phyloP scores from a whole-genome alignment of 441 rosid species.

The Gossypium lobatum region DNA sequence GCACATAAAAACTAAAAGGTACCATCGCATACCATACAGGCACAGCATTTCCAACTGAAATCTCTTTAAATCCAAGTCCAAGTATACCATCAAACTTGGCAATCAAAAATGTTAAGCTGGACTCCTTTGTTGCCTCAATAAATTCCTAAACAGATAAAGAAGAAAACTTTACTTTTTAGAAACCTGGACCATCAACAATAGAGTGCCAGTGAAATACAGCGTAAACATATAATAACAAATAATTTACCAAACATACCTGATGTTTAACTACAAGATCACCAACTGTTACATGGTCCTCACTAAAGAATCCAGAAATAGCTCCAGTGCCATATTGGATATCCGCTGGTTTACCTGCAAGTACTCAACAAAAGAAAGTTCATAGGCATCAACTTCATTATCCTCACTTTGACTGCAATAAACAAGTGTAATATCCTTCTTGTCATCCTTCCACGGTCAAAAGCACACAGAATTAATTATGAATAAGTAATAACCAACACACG shows the following conservation, averaged over 20 bases:
- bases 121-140: slow-evolving; percentile 79
- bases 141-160: slow-evolving; percentile 45
- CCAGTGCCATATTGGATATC: slow-evolving; percentile 83
- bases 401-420: neutral
- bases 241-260: slow-evolving; percentile 39
- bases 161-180: neutral
- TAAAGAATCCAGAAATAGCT: slow-evolving; percentile 72
- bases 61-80: slow-evolving; percentile 87
- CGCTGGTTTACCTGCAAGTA: slow-evolving; percentile 51
- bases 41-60: slow-evolving; percentile 67
- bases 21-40: slow-evolving; percentile 55
- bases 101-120: slow-evolving; percentile 58
- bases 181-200: neutral
- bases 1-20: neutral
- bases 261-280: slow-evolving; percentile 63
- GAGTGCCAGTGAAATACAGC: neutral
- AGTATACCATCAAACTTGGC: slow-evolving; percentile 87
- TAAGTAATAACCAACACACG: neutral
- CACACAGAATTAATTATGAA: neutral
- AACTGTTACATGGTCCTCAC: slow-evolving; percentile 58
- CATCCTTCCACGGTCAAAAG: neutral
- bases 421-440: neutral
- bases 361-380: neutral
- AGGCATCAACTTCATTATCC: neutral
- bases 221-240: neutral